Percentiles rank a stretch among this genome's conserved stretches.
These are phyloP conservation scores for Metschnikowia kofuensis DNA, from an alignment of 805 yeast genomes.

Conservation along the genomic window DNA sequence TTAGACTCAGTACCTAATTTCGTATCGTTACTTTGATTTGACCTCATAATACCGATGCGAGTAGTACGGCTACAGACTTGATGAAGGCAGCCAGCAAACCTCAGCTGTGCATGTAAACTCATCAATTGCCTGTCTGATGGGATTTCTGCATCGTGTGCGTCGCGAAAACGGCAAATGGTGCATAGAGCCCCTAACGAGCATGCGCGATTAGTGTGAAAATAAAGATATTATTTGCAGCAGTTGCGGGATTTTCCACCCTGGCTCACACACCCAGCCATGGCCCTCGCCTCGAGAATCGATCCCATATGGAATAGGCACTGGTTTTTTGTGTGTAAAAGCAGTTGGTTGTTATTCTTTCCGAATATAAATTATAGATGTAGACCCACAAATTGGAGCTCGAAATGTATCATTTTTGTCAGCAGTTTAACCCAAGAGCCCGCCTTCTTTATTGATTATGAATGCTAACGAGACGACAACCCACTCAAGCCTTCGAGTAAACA, in stretches of 20 bases:
- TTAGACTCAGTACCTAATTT: too few relatives aligned
- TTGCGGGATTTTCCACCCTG: constrained; percentile 10
- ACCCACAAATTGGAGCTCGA: background rate
- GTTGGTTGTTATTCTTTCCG: background rate
- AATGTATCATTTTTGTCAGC: too few relatives aligned
- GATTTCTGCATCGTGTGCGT: background rate
- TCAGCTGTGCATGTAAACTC: background rate
- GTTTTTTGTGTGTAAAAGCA: too few relatives aligned
- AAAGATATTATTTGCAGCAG: constrained; percentile 3
- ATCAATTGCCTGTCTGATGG: background rate
- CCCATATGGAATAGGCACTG: background rate
- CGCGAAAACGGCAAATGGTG: constrained; percentile 2
- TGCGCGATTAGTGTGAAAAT: background rate
- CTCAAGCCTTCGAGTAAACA: background rate
- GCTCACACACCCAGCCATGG: background rate
- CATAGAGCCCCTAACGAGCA: constrained; percentile 1
- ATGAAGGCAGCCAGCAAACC: too few relatives aligned
- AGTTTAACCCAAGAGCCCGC: too few relatives aligned
- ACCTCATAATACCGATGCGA: too few relatives aligned
- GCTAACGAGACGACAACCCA: background rate
- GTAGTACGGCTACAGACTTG: too few relatives aligned
- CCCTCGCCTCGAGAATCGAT: background rate
- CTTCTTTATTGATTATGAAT: background rate
- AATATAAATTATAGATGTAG: background rate
- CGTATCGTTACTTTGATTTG: too few relatives aligned